Percentiles rank a stretch among this genome's conserved stretches.
Evolutionary conservation across 345 rosid species (phyloP).

Genomic region (Brassica rapa): DNA sequence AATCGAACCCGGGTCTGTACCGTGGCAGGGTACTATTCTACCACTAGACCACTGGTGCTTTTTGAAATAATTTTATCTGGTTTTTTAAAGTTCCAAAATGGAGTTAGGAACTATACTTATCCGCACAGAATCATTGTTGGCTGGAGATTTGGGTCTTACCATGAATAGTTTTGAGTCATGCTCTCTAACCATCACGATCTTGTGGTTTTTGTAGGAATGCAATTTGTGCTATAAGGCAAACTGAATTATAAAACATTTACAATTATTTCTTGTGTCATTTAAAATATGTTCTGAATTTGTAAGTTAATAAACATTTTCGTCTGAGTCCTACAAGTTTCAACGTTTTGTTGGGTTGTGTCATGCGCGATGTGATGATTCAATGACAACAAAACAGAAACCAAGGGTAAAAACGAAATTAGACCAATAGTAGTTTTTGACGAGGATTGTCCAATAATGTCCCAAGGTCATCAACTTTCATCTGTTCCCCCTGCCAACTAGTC

Average conservation of each 20-base stretch:
- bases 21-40: conserved; percentile 73
- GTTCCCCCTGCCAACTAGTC: background rate
- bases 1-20: conserved; percentile 85
- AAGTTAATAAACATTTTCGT: conserved; percentile 7
- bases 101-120: background rate
- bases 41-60: conserved; percentile 53
- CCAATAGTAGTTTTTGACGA: conserved; percentile 12
- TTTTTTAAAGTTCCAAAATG: too few relatives aligned
- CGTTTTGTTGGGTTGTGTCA: conserved; percentile 2
- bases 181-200: background rate
- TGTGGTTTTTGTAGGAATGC: background rate
- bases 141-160: background rate
- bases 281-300: background rate
- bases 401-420: conserved; percentile 24
- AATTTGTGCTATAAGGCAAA: background rate
- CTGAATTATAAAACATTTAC: background rate
- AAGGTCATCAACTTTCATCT: background rate
- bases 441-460: conserved; percentile 12
- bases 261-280: background rate
- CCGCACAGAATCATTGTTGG: background rate
- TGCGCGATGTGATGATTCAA: conserved; percentile 13
- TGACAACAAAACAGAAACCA: background rate
- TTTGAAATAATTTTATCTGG: too few relatives aligned
- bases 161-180: background rate
- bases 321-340: conserved; percentile 27